Evolutionary conservation across 148 eudicot species (phyloP).

Genomic region (Camellia lanceoleosa): DNA sequence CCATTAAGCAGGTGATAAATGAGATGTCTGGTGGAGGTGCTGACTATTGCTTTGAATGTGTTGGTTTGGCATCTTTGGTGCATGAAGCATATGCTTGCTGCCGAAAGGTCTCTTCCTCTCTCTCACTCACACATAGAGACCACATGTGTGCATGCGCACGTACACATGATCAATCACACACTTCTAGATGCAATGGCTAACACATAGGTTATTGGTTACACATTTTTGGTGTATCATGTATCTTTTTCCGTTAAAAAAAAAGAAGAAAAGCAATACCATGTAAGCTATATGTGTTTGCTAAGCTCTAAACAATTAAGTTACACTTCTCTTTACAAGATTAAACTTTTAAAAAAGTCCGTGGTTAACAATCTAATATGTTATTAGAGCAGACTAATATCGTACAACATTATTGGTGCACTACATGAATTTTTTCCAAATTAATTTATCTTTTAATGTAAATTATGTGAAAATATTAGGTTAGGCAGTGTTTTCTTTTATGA

Average conservation of each 20-base stretch:
- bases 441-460: constrained; percentile 4
- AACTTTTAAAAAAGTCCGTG: background rate
- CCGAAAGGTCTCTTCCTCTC: constrained; percentile 49
- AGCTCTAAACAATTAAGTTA: constrained; percentile 1
- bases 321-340: background rate
- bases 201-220: background rate
- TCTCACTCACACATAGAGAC: background rate
- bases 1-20: constrained; percentile 31
- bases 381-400: background rate
- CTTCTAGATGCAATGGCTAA: too few relatives aligned
- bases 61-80: constrained; percentile 71
- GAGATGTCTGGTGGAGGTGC: constrained; percentile 92
- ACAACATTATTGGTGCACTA: background rate
- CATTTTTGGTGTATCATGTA: background rate
- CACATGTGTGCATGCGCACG: background rate
- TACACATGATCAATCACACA: background rate
- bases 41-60: constrained; percentile 92
- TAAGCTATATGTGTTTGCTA: background rate
- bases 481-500: too few relatives aligned
- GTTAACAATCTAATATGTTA: background rate
- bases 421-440: background rate
- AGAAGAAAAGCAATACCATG: background rate
- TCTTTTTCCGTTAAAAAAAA: background rate
- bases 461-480: too few relatives aligned
- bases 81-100: constrained; percentile 81